These are phyloP conservation scores for Aeminium ludgeri DNA, from an alignment of 495 filamentous ascomycete species.

Conservation along the genomic window DNA sequence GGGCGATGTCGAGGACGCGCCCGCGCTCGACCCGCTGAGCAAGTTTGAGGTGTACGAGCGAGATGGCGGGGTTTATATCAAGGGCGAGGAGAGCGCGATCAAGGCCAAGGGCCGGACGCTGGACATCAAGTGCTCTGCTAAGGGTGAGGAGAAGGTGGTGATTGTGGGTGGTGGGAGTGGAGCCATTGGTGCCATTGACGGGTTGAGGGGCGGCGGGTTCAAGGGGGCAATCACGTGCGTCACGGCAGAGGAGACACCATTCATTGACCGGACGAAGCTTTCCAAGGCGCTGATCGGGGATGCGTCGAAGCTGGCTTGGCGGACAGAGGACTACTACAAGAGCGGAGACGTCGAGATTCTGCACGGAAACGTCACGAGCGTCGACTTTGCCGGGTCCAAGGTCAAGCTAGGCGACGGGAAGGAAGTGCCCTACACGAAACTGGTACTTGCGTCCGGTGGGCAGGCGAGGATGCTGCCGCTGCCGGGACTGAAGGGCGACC, in stretches of 20 bases:
- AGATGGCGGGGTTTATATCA: constrained; percentile 69
- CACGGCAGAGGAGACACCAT: constrained; percentile 53
- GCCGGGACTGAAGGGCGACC: constrained; percentile 61
- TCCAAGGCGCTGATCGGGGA: constrained; percentile 90
- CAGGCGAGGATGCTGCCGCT: constrained; percentile 61
- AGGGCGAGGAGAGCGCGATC: constrained; percentile 61
- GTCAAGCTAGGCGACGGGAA: constrained; percentile 57
- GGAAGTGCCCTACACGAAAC: constrained; percentile 61
- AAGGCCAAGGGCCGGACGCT: constrained; percentile 56
- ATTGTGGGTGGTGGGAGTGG: constrained; percentile 79
- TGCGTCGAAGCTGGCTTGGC: constrained; percentile 53
- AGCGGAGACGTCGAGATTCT: constrained; percentile 55
- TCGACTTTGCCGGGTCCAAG: constrained; percentile 59
- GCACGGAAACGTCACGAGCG: constrained; percentile 52
- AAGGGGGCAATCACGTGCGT: constrained; percentile 68
- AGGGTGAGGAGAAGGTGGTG: constrained; percentile 52
- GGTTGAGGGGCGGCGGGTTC: constrained; percentile 65
- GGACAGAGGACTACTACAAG: constrained; percentile 61
- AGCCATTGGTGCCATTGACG: constrained; percentile 60
- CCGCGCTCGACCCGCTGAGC: constrained; percentile 63
- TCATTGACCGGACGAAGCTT: constrained; percentile 88
- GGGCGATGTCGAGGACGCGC: constrained; percentile 92
- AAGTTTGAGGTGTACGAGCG: constrained; percentile 67
- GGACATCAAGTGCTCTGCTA: constrained; percentile 52
- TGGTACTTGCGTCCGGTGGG: constrained; percentile 78